Evolutionary conservation across 139 green algal species (phyloP), one percentile per base, ranked within the genome.

Genomic region (Ettlia oleoabundans): DNA sequence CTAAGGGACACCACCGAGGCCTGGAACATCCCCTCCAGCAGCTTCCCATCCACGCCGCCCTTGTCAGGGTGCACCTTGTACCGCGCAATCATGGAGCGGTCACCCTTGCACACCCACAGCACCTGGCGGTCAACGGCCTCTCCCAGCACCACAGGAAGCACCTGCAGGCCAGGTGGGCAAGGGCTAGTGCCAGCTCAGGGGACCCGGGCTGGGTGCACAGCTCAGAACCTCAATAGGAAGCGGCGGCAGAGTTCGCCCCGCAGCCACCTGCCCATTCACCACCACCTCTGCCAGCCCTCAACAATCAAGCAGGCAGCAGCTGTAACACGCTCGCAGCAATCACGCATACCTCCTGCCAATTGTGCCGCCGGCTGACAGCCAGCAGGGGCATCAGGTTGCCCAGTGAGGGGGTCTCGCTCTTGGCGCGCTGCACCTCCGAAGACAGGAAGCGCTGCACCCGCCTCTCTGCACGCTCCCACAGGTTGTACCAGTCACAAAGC

Each of bases 101-200:
- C 67, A 30, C 53, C 64, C 76, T 86, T 86, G 67, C 82, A 86
- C 47, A 82, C 82, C 82, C 82, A 86, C 40, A 86, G 66, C 32
- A 86, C 67, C 41, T 73, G 67, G 15, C 82, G 28, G 67, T 84
- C 67, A 30, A 84, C 21, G 1, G 52, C 13, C 67, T 86, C 82
- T 2, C 42, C 19, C 67, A 86, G 66, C 26, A 86, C 22, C 40
- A 72, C 37, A 5, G 22, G 51, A 37, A 55, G 35, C 66, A 84
- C 55, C 68, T 76, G 68, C 35, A 30, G 37, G 15, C 22, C 6
- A 35, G 15, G 37, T 2, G 37, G 37, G 18, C 4, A 35, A 33
- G 13, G 18, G 13, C 13, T 41, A n/a, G 18, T 4, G 64, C 15
- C 3, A n/a, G 33, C 28, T 37, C 15, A n/a, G 8, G n/a, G 21